Base-by-base conservation (phyloP, 1,284 basidiomycete species). In the Fistulina hepatica region DNA sequence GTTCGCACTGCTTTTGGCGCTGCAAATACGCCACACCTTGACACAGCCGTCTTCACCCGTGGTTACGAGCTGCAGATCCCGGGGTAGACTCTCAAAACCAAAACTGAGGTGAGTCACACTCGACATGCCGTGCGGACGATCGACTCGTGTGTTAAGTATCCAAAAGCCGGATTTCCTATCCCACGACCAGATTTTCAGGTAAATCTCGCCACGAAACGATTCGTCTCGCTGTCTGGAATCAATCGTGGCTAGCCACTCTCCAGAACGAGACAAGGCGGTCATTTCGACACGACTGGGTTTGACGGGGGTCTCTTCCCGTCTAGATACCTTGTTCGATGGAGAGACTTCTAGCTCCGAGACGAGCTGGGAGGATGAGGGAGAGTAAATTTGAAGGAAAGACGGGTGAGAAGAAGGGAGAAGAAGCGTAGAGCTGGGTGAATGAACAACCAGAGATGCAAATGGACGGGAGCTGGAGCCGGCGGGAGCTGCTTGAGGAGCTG, bases 171-270 rank as follows among this genome's bases (percentile, higher is more conserved):
- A 56, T 44, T 65, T 76, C 46, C 60, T 53, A 59, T 81, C 75
- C 86, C 91, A 94, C 42, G 63, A 64, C 94, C 94, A 98, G 30
- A 97, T 62, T 61, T 97, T 97, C 48, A 98, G 69, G 51, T 83
- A 81, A 16, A 81, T 67, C 51, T 92, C 86, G 8, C 66, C 59
- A 37, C 67, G 69, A 48, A 80, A 73, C 16, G 64, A 63, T 13
- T 73, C 74, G 32, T 81, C 76, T 11, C 72, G 76, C 43, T 76
- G 71, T 41, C 92, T 74, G 22, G 64, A 64, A 57, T 98, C 94
- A 25, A 92, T 60, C 1, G 94, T 95, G 2, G 91, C 91, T 79
- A 99, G 81, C 93, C 94, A 97, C 36, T 77, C 69, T n/a, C 80
- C 82, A 25, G 59, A 66, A 5, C 68, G 58, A 2, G 82, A 83